Base-by-base conservation (phyloP, 345 rosid genomes). In the Hirschfeldia incana region DNA sequence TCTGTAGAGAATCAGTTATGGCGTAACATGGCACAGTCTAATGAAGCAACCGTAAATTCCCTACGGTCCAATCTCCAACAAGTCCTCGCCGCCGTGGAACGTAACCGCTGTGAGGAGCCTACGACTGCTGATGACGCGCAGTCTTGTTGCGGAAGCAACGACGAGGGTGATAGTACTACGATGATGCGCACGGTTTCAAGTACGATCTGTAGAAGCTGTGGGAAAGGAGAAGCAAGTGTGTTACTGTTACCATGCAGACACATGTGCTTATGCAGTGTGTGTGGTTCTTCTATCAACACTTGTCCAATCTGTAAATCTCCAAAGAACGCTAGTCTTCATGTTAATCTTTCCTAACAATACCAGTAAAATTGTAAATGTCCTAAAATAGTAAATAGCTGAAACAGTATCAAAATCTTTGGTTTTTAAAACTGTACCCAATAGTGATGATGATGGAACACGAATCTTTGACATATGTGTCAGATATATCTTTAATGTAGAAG, bases 161-260 rank as follows among this genome's bases (percentile, higher is more conserved):
- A 78, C 36, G 85, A 70, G 1, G 87, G 75, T 12, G 84, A 74
- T 2, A 67, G 68, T 8, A 51, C 57, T 6, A 51, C 57, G 57
- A 53, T 29, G 68, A 53, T 11, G 77, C 65, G 80, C 27, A 69
- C 73, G 65, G 78, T 74, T 46, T 36, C 69, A 28, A 78, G 75
- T 68, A 73, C 17, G 74, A n/a, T 36, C 51, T 90, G 97, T 76
- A 82, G 90, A 75, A 86, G 81, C 69, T 92, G 97, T 75, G 68
- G 90, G 55, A 81, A 77, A 69, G 90, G 85, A 61, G 94, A 88
- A 76, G 82, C 95, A 11, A 82, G 93, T 49, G 96, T 91, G 80
- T 74, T 93, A 86, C 73, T 93, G 69, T 80, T 93, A 79, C 98
- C 96, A 27, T 93, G 96, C 78, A 84, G 98, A 90, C 98, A 93